Percentiles rank a stretch among this genome's conserved stretches.
Evolutionary conservation across 345 rosid species (phyloP).

Genomic region (Citrus inodora): DNA sequence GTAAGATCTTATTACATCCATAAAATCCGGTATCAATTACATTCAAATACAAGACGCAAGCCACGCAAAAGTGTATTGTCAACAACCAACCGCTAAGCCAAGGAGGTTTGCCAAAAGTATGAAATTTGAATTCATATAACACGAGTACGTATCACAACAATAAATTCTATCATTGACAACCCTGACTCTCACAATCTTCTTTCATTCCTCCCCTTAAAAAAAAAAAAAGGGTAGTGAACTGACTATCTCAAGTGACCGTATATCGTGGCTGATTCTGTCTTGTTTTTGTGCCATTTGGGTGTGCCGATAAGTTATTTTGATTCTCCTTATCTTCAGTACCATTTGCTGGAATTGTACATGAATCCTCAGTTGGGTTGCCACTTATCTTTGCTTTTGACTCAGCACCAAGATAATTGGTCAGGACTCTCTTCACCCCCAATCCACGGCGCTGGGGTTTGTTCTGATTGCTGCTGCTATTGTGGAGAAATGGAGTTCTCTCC

Average conservation of each 20-base stretch:
- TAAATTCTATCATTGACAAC: background rate
- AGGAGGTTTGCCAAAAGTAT: background rate
- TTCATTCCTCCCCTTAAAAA: background rate
- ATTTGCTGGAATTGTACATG: constrained; percentile 26
- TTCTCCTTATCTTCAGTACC: constrained; percentile 19
- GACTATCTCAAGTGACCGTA: constrained; percentile 31
- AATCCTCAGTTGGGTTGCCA: constrained; percentile 39
- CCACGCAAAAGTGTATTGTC: background rate
- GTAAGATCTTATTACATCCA: background rate
- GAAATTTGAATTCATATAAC: background rate
- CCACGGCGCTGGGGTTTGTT: constrained; percentile 66
- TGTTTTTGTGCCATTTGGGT: constrained; percentile 13
- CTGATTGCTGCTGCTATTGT: constrained; percentile 26
- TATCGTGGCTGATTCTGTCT: constrained; percentile 38
- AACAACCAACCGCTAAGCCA: background rate
- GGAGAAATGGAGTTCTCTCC: constrained; percentile 67
- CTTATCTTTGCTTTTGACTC: constrained; percentile 61
- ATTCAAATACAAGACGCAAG: background rate
- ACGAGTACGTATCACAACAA: background rate
- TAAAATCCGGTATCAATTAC: background rate
- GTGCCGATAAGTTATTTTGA: constrained; percentile 20
- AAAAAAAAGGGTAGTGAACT: background rate
- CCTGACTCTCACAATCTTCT: background rate
- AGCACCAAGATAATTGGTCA: constrained; percentile 74
- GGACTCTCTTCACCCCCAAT: constrained; percentile 76